phyloP scores from a whole-genome alignment of 768 basidiomycete species.

The Russula dissimulans region DNA sequence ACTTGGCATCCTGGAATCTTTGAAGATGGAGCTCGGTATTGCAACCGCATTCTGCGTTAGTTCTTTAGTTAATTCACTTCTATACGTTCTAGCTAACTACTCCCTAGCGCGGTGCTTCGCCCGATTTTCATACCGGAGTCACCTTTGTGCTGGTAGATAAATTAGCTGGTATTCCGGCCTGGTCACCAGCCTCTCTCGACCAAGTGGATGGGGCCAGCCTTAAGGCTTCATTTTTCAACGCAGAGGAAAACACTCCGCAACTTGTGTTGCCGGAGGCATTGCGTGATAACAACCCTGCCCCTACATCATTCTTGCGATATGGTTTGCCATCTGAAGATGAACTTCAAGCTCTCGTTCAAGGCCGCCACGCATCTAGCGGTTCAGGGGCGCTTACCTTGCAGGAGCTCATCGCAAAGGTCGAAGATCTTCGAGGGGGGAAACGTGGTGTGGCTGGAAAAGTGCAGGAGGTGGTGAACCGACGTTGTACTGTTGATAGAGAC shows the following conservation, averaged over 20 bases:
- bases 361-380: constrained; percentile 53
- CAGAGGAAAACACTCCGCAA: constrained; percentile 30
- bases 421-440: constrained; percentile 40
- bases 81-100: neutral
- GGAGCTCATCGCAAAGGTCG: constrained; percentile 54
- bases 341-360: constrained; percentile 56
- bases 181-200: constrained; percentile 57
- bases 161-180: constrained; percentile 46
- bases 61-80: constrained; percentile 18
- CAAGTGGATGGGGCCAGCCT: constrained; percentile 52
- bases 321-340: constrained; percentile 73
- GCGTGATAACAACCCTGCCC: constrained; percentile 19
- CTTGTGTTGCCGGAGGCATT: constrained; percentile 24
- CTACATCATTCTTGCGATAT: constrained; percentile 28
- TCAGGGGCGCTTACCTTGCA: constrained; percentile 49
- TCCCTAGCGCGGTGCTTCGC: constrained; percentile 57
- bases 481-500: constrained; percentile 52
- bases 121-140: constrained; percentile 81
- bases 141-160: constrained; percentile 53
- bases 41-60: constrained; percentile 86
- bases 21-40: constrained; percentile 82
- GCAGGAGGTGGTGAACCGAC: constrained; percentile 61
- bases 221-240: constrained; percentile 56
- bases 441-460: constrained; percentile 67
- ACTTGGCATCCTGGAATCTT: constrained; percentile 50